phyloP scores from a whole-genome alignment of 1,284 basidiomycete genomes.

The Boletus putidus region DNA sequence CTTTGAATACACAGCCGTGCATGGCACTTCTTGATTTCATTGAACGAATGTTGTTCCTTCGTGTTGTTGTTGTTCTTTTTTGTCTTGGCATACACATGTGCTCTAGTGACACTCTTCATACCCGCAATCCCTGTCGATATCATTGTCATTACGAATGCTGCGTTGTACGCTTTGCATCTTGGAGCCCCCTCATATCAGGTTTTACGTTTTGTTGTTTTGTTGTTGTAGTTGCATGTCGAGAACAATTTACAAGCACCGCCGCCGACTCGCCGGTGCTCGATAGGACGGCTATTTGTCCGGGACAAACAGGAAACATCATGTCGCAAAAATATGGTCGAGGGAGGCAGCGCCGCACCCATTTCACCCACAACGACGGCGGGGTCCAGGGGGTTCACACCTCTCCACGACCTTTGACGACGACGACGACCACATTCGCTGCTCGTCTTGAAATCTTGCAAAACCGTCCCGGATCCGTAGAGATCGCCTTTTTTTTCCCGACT shows the following conservation, averaged over 20 bases:
- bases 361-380: conserved; percentile 27
- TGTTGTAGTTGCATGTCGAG: conserved; percentile 6
- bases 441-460: conserved; percentile 56
- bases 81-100: conserved; percentile 15
- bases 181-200: background rate
- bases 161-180: conserved; percentile 18
- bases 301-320: conserved; percentile 43
- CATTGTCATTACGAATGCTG: conserved; percentile 11
- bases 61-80: conserved; percentile 6
- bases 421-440: background rate
- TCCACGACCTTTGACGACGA: conserved; percentile 7
- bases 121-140: conserved; percentile 16
- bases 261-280: conserved; percentile 2
- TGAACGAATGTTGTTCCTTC: background rate
- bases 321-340: conserved; percentile 39
- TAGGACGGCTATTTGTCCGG: conserved; percentile 32
- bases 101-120: conserved; percentile 19
- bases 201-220: background rate
- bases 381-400: conserved; percentile 2
- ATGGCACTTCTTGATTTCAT: conserved; percentile 30
- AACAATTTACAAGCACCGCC: no score
- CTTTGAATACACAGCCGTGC: conserved; percentile 58
- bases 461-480: conserved; percentile 59
- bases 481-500: conserved; percentile 38
- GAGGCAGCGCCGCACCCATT: conserved; percentile 29